phyloP scores from a whole-genome alignment of 2,329 filamentous ascomycete genomes.

The Calonectria pteridis region DNA sequence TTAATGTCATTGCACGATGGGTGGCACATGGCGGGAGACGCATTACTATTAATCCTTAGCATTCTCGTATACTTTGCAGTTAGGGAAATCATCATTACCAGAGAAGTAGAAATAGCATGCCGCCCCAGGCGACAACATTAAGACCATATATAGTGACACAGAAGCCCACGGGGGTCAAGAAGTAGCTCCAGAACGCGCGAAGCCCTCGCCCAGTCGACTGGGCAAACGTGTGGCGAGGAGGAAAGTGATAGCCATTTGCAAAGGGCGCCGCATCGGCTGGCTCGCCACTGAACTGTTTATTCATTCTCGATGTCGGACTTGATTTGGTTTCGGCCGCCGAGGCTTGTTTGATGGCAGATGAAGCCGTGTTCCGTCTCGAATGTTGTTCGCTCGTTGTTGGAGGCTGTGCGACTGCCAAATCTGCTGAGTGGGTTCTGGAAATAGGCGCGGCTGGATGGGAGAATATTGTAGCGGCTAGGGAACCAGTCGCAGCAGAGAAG shows the following conservation, averaged over 20 bases:
- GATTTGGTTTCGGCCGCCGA: slow-evolving; percentile 18
- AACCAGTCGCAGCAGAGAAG: slow-evolving; percentile 61
- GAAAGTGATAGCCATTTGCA: slow-evolving; percentile 76
- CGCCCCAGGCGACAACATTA: slow-evolving; percentile 89
- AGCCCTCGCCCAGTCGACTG: slow-evolving; percentile 70
- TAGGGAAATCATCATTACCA: slow-evolving; percentile 63
- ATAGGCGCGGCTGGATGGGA: slow-evolving; percentile 39
- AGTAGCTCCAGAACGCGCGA: slow-evolving; percentile 77
- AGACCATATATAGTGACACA: slow-evolving; percentile 83
- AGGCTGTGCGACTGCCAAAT: slow-evolving; percentile 33
- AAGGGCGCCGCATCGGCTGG: slow-evolving; percentile 57
- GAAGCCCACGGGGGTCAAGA: slow-evolving; percentile 81
- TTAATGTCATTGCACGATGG: slow-evolving; percentile 78
- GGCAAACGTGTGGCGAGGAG: slow-evolving; percentile 70
- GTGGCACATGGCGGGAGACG: slow-evolving; percentile 76
- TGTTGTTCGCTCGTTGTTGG: slow-evolving; percentile 39
- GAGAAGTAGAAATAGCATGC: slow-evolving; percentile 89
- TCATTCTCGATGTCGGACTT: slow-evolving; percentile 16
- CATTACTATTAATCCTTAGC: slow-evolving; percentile 38
- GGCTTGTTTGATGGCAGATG: slow-evolving; percentile 34
- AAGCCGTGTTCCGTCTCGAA: slow-evolving; percentile 37
- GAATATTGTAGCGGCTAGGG: slow-evolving; percentile 57
- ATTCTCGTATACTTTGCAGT: background rate
- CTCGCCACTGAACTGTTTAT: slow-evolving; percentile 33
- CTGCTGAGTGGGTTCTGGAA: slow-evolving; percentile 32